Base-by-base conservation (phyloP, 2,329 filamentous ascomycete species). In the Salinomyces thailandicus region DNA sequence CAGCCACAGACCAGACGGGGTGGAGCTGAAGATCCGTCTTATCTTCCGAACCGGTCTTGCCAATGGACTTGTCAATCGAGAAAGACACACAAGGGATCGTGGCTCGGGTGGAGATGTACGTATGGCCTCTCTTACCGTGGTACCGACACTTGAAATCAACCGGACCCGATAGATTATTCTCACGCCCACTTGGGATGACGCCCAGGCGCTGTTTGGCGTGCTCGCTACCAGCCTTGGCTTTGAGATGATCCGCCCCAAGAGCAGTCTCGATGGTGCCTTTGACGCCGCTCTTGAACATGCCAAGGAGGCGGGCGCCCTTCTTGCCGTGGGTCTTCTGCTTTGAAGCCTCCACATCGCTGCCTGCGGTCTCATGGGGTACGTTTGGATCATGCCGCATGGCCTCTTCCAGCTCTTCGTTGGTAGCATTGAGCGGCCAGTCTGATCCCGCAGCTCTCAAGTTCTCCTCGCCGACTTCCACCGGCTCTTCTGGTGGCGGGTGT, bases 71-170 rank as follows among this genome's bases (percentile, higher is more conserved):
- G 35, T 75, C 71, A 0, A 71, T 69, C 7, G 71, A 75, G 54
- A 82, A 83, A 13, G 76, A 73, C 2, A 93, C 62, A 13, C 74
- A 77, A 0, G 82, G 81, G 5, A 76, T 76, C 0, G 78, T 81
- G 0, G 78, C 72, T 22, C 72, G 73, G 0, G 73, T 75, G 0
- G 72, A 75, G 43, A 91, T 76, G 51, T 82, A 85, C 0, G 78
- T 73, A 40, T 81, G 73, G 0, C 85, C 85, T 50, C 77, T 81
- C 48, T 77, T 73, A 6, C 85, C 83, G 14, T 77, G 67, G 50
- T 71, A 82, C 4, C 85, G 69, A 0, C 72, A 78, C 18, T 79
- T 77, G 62, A 91, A 93, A n/a, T 80, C 78, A 0, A 86, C 67
- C 0, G 85, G 85, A 0, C 85, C 84, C 1, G 65, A 59, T 4